Evolutionary conservation across 441 rosid species (phyloP).

Genomic region (Bruguiera hainesii): DNA sequence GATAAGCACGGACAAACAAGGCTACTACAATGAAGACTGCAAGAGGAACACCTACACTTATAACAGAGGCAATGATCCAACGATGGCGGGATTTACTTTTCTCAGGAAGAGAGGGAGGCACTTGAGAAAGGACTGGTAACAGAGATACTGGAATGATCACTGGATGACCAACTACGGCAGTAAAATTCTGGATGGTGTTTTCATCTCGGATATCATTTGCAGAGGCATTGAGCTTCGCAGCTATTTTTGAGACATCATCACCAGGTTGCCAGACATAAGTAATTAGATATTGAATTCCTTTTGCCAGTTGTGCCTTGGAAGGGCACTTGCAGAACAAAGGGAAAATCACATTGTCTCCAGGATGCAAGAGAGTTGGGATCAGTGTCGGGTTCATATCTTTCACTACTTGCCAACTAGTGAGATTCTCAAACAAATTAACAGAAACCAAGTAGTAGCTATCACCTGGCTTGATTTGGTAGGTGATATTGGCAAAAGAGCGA

Average conservation of each 20-base stretch:
- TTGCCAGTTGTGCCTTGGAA: slow-evolving; percentile 23
- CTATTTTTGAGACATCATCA: slow-evolving; percentile 38
- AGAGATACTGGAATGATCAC: slow-evolving; percentile 47
- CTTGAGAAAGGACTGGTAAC: slow-evolving; percentile 40
- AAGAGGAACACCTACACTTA: slow-evolving; percentile 23
- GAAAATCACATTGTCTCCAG: slow-evolving; percentile 40
- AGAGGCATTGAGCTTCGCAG: slow-evolving; percentile 37
- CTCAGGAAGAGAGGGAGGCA: slow-evolving; percentile 17
- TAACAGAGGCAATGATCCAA: slow-evolving; percentile 14
- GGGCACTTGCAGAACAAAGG: slow-evolving; percentile 67
- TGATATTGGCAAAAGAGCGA: slow-evolving; percentile 43
- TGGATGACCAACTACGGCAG: slow-evolving; percentile 31
- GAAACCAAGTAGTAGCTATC: slow-evolving; percentile 51
- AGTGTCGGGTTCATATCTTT: slow-evolving; percentile 38
- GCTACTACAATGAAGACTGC: slow-evolving; percentile 22
- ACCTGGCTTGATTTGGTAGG: slow-evolving; percentile 44
- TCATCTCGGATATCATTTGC: slow-evolving; percentile 31
- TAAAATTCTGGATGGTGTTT: slow-evolving; percentile 37
- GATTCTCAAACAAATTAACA: slow-evolving; percentile 34
- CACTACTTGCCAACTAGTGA: slow-evolving; percentile 38
- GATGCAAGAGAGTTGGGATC: slow-evolving; percentile 33
- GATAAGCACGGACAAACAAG: slow-evolving; percentile 17
- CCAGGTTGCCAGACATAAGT: slow-evolving; percentile 55
- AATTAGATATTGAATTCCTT: slow-evolving; percentile 38
- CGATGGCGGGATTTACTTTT: slow-evolving; percentile 25